Base-by-base conservation (phyloP, 495 filamentous ascomycete genomes). In the Trichoderma orchidacearum region DNA sequence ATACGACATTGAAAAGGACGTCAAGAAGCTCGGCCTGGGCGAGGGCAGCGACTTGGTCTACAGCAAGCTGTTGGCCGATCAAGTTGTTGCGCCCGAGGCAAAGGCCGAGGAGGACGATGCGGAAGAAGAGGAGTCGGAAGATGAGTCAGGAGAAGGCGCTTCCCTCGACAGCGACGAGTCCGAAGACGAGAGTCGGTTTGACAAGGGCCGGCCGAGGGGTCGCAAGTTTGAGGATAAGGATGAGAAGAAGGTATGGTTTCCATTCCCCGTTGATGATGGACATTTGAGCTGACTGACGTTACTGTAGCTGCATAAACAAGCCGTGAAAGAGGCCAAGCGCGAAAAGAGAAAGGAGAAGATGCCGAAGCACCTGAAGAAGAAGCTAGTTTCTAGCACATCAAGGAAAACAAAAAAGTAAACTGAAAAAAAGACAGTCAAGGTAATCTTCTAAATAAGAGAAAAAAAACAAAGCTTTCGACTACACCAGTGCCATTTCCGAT, bases 211-310 rank as follows among this genome's bases (percentile, higher is more conserved):
- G 15, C 93, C 93, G 3, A 75, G 94, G 7, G 93, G 93, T 3
- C 96, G 92, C 74, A 81, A 84, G 38, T 91, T 92, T 64, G 82
- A 90, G 64, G 90, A 96, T 63, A 96, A 97, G 70, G 88, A 91
- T 17, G 77, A 73, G 30, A 97, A 95, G 72, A 87, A 84, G 74
- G 80, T 76, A 68, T 52, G 59, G 58, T 30, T 13, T 51, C 53
- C 27, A 0, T 12, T 25, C n/a, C n/a, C n/a, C 11, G 0, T 1
- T 28, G 21, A 12, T 48, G 41, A 25, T 23, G 23, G 41, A 48
- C 41, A 17, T 48, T 6, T 48, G 34, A 15, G 23, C 27, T n/a
- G n/a, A n/a, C n/a, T n/a, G n/a, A n/a, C n/a, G n/a, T 18, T 12
- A 38, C 31, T 35, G 55, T 54, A 82, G 74, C 82, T 83, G 58